Evolutionary conservation across 140 eudicot species (phyloP), one percentile per base, ranked within the genome.

Genomic region (Bidens hawaiensis): DNA sequence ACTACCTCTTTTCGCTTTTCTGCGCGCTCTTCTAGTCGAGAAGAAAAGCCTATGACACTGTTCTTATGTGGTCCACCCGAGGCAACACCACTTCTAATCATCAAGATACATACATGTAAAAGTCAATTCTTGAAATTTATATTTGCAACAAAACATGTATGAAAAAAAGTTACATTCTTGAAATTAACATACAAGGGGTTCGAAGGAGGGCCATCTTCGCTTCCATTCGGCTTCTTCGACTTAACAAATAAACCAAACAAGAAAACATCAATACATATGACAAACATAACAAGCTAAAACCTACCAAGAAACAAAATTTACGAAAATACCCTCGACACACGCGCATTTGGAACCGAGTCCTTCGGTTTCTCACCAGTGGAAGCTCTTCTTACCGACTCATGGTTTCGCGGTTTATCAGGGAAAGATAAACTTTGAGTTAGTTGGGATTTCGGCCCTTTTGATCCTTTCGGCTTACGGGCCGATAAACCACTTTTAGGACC

Each of bases 1-100:
- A 48, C 48, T 43, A 90, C 98, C 94, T 90, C 94, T 72, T 77
- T 84, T 60, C 98, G 77, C 62, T 81, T 90, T 56, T 90, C 98
- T 54, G 98, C 98, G 48, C 98, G 91, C 68, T 87, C 89, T 60
- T 87, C 90, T 87, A 82, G 75, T 71, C 94, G 78, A 69, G 75
- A 90, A 51, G 96, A 83, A 75, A 87, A 90, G 18, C 82, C 87
- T 27, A 71, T 17, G 27, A 50, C 78, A 67, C 59, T 67, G 69
- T 61, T 71, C 83, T 68, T 84, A 34, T 57, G 82, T 69, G 74
- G 87, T 16, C 79, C 82, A 27, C 64, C 50, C 28, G 81, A 55
- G 33, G 76, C 65, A 28, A 74, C 78, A n/a, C n/a, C n/a, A 19
- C 43, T 75, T 64, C 91, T 85, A 81, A 62, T 36, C 55, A 76